Evolutionary conservation across 2,329 filamentous ascomycete species (phyloP), one percentile per base, ranked within the genome.

Genomic region (Trichophaea hybrida): DNA sequence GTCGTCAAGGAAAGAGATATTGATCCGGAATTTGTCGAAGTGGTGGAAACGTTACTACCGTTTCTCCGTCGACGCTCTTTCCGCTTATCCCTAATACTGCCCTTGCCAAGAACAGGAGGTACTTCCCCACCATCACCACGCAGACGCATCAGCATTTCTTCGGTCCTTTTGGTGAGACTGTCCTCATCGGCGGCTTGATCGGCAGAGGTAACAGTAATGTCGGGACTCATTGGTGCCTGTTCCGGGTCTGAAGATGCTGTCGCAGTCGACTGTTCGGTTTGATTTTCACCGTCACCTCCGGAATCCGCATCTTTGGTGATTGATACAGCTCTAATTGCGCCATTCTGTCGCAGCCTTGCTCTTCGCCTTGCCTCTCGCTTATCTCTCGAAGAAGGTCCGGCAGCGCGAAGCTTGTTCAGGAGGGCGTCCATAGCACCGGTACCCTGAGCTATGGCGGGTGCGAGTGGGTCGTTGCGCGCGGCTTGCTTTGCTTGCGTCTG

Each of bases 341-440:
- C 50, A 40, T 59, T 60, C 31, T 63, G 61, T 34, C 59, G 63
- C 43, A 97, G 79, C 58, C 91, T 80, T 43, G 90, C 89, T 66
- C 91, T 82, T 60, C 91, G 82, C 64, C 93, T 82, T 67, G 89
- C 82, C 72, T 97, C 93, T 69, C 91, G 81, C 72, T 94, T 86
- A 71, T 96, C 90, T 71, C 87, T 80, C 33, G 87, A 82, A 74
- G 95, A 88, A 34, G 93, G 91, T 59, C 90, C 91, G 1, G 93
- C 93, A 59, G 89, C 90, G 60, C 93, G 85, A 59, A 98, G 76
- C 74, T 97, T 97, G 80, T 96, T 88, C 53, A 98, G 80, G 31
- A 98, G 76, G 44, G 86, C 88, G 74, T 98, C 93, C 90, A 98
- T 97, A 56, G 90, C 93, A 57, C 91, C 93, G 5, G 88, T 88